Evolutionary conservation across 2,329 filamentous ascomycete species (phyloP).

Genomic region (Exophiala bonariae): DNA sequence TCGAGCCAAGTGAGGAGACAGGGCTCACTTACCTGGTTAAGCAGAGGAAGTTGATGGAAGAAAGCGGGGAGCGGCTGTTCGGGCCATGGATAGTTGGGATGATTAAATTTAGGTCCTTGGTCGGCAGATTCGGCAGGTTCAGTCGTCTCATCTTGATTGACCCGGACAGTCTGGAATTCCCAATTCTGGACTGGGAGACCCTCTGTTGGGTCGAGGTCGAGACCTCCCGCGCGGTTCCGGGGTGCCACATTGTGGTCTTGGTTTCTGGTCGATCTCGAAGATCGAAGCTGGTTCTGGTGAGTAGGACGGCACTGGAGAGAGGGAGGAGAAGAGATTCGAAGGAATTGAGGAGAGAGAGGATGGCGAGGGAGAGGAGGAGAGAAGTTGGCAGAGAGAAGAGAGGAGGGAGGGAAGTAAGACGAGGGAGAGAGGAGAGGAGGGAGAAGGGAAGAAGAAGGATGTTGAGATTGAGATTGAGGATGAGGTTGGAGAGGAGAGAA

Average conservation of each 20-base stretch:
- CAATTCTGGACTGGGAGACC: conserved; percentile 90
- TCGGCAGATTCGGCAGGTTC: conserved; percentile 31
- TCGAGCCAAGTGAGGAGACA: conserved; percentile 31
- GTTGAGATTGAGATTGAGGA: conserved; percentile 3
- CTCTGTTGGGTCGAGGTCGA: conserved; percentile 66
- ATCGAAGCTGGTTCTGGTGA: conserved; percentile 17
- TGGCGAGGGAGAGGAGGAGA: no score
- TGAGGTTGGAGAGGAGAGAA: neutral
- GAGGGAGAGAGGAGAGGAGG: no score
- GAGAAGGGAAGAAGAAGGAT: neutral
- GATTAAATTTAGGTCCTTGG: conserved; percentile 12
- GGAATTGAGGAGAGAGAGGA: no score
- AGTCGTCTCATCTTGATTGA: conserved; percentile 64
- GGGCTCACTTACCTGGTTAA: conserved; percentile 36
- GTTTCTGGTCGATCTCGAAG: conserved; percentile 49
- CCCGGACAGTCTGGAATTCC: conserved; percentile 68
- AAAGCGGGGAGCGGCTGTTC: conserved; percentile 90
- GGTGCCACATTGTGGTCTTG: conserved; percentile 49
- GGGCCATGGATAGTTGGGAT: conserved; percentile 61
- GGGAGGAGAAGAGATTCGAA: no score
- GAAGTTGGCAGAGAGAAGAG: no score
- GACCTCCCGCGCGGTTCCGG: conserved; percentile 46
- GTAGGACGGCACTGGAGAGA: no score
- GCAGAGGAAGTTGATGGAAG: conserved; percentile 68
- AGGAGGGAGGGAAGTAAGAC: no score